Evolutionary conservation across 1,139 yeast species (phyloP), one percentile per base, ranked within the genome.

Genomic region (Saccharomyces pastorianus): DNA sequence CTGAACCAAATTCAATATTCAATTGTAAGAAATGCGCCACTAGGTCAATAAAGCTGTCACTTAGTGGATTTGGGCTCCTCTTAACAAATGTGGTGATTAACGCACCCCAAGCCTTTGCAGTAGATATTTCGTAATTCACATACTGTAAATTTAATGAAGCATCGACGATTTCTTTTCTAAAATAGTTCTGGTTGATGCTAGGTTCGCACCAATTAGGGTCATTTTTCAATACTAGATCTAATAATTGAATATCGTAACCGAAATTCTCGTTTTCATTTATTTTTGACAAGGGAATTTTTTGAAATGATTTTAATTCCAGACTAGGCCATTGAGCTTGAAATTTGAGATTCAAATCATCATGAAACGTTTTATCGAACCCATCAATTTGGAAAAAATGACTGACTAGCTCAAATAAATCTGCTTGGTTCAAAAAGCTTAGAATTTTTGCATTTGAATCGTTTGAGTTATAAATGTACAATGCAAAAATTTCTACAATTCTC

Each of bases 71-170:
- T 47, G 60, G 64, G 14, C 65, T 61, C 20, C 71, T 73, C 58
- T 68, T 76, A 53, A 77, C 79, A 59, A 79, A 79, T 0, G 95
- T 82, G 0, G 95, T 84, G 31, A 87, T 59, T 14, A 90, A 72
- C 1, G 93, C 90, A 51, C 95, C 91, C 78, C 87, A 83, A 0
- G 96, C 80, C 64, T 84, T 84, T 2, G 88, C 84, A 28, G 86
- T 79, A 2, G 80, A 73, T 26, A 84, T 74, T 64, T 89, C 96
- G 0, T 93, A 79, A 52, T 82, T 78, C 20, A 84, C 76, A 64
- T 76, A 78, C 58, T 88, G 90, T 49, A 83, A 66, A 61, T 85
- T 84, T 48, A 83, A 71, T 58, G 90, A 84, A 1, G 88, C 82
- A 3, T 78, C 76, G 4, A 79, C 70, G 6, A 89, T 77, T 53